phyloP scores from a whole-genome alignment of 1,284 basidiomycete species.

The Filobasidium uniguttulatum region DNA sequence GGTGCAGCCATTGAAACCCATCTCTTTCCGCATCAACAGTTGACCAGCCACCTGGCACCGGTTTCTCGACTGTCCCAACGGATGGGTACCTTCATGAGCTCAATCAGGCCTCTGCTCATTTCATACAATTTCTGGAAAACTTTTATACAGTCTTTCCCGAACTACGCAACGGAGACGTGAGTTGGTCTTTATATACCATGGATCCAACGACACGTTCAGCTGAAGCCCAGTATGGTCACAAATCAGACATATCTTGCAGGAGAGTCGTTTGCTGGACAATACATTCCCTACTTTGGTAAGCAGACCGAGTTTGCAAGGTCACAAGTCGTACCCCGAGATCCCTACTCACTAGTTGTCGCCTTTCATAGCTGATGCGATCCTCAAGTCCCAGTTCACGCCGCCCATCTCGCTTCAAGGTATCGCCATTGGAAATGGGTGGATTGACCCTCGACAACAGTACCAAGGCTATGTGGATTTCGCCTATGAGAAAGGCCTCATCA shows the following conservation, averaged over 20 bases:
- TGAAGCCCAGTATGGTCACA: background rate
- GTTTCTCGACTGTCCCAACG: conserved; percentile 77
- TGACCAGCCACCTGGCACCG: conserved; percentile 93
- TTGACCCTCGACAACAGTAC: conserved; percentile 78
- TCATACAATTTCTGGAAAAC: conserved; percentile 70
- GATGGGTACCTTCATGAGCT: conserved; percentile 72
- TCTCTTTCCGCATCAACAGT: conserved; percentile 43
- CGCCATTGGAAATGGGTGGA: conserved; percentile 96
- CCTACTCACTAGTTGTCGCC: too few relatives aligned
- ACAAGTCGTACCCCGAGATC: background rate
- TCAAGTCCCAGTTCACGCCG: conserved; percentile 50
- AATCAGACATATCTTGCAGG: conserved; percentile 75
- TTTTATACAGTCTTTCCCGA: conserved; percentile 89
- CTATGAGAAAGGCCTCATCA: conserved; percentile 62
- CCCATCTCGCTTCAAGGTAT: conserved; percentile 51
- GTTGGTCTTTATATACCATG: conserved; percentile 31
- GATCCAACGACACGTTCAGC: background rate
- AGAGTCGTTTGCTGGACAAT: conserved; percentile 97
- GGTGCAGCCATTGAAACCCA: background rate
- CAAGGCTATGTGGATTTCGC: conserved; percentile 80
- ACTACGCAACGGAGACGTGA: conserved; percentile 63
- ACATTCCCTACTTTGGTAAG: conserved; percentile 84
- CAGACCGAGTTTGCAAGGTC: background rate
- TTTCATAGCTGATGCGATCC: conserved; percentile 58
- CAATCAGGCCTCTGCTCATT: conserved; percentile 61